Base-by-base conservation (phyloP, 192 early-diverging fungal species). In the Entomortierella lignicola region DNA sequence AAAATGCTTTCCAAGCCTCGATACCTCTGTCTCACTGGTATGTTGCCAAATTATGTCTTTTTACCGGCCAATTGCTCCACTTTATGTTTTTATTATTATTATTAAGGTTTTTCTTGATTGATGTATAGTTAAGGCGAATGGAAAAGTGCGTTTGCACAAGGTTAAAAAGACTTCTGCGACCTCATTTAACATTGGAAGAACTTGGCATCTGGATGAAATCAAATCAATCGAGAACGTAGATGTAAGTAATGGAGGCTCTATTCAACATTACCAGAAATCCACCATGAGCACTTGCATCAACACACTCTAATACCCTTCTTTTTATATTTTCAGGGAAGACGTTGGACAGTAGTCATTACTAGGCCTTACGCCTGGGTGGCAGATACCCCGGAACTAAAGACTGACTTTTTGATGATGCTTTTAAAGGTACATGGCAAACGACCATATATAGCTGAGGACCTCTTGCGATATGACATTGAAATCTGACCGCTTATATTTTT, bases 171-270 rank as follows among this genome's bases (percentile, higher is more conserved):
- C 69, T 26, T 71, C 81, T 25, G 77, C 71, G n/a, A 80, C 82
- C 11, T 84, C 81, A n/a, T 89, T 85, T 58, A 82, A 84, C 42
- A 84, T 87, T 50, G 85, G 85, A 41, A 87, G 82, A 58, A 77
- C 83, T 0, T 89, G 88, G 88, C 58, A 81, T 39, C 63, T 89
- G 42, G 88, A 89, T 54, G 82, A 89, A 60, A 79, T 89, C 27
- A 73, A 72, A 32, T 70, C 69, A 10, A 77, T 87, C 18, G 80
- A 85, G 72, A 77, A 81, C 34, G 59, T 89, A 54, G 86, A 89
- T 62, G 86, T 88, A 86, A 27, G 27, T 7, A 1, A 32, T 2
- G 5, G 20, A 0, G 11, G 37, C 8, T 23, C 39, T 25, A 41
- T 30, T 5, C 2, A 0, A 1, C 8, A 20, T 10, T 8, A 37